Evolutionary conservation across 2,329 filamentous ascomycete species (phyloP).

Genomic region (Sclerotinia spermophila): DNA sequence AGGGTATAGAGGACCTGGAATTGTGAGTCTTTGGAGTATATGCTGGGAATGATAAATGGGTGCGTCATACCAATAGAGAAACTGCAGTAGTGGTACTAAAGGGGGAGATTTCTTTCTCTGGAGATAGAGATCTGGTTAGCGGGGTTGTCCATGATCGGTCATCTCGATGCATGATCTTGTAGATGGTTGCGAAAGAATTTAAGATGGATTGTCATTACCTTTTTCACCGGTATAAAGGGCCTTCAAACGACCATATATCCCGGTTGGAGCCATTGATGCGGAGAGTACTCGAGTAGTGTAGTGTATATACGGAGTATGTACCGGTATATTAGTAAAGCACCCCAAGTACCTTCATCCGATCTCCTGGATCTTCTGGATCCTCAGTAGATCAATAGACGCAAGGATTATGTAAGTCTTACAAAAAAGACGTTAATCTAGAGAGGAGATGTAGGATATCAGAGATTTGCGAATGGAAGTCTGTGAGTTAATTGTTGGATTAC

Average conservation of each 20-base stretch:
- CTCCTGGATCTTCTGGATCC: background rate
- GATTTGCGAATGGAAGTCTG: background rate
- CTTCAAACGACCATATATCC: constrained; percentile 30
- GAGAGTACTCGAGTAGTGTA: background rate
- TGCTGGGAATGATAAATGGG: background rate
- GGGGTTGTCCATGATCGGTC: background rate
- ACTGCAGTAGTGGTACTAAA: constrained; percentile 31
- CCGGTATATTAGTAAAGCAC: background rate
- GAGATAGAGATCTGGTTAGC: constrained; percentile 4
- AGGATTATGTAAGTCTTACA: background rate
- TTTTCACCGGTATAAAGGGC: constrained; percentile 29
- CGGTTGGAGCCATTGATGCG: constrained; percentile 32
- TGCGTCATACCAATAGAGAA: constrained; percentile 28
- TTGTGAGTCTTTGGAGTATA: constrained; percentile 3
- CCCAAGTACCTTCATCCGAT: background rate
- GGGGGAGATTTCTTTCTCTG: constrained; percentile 31
- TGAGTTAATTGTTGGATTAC: background rate
- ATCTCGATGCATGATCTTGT: background rate
- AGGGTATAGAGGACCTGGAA: constrained; percentile 73
- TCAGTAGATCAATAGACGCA: background rate
- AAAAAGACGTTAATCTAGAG: background rate
- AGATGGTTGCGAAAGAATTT: background rate
- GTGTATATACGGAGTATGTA: background rate
- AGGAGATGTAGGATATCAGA: background rate
- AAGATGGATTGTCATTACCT: constrained; percentile 26